Conservation (phyloP, 768 basidiomycete genomes). For the Podaxis carcinomalis region DNA sequence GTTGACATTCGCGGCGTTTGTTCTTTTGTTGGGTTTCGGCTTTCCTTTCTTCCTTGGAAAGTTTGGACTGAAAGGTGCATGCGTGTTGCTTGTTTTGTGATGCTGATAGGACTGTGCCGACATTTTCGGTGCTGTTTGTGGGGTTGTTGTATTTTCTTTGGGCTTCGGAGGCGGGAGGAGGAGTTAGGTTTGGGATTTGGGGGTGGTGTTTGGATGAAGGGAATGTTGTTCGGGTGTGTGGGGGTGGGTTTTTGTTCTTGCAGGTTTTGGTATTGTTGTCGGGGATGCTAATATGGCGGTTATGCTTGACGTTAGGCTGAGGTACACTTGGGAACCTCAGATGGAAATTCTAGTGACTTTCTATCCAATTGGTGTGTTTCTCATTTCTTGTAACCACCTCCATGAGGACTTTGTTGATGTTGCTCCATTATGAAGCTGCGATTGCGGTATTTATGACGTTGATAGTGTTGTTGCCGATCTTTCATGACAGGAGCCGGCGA, state of each 20-base stretch:
- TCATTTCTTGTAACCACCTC: background rate
- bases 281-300: background rate
- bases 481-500: slow-evolving; percentile 18
- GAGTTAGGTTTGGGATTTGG: slow-evolving; percentile 38
- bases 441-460: slow-evolving; percentile 26
- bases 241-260: slow-evolving; percentile 19
- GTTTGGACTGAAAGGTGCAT: background rate
- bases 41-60: background rate
- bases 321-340: slow-evolving; percentile 35
- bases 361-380: slow-evolving; percentile 29
- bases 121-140: slow-evolving; percentile 30
- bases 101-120: slow-evolving; percentile 19
- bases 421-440: slow-evolving; percentile 20
- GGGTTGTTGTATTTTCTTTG: slow-evolving; percentile 32
- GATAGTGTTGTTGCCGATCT: slow-evolving; percentile 24
- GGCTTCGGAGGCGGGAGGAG: slow-evolving; percentile 33
- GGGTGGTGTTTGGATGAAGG: slow-evolving; percentile 37
- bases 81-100: background rate
- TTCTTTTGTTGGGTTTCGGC: background rate
- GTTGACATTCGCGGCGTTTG: background rate
- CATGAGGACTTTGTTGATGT: background rate
- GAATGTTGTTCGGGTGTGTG: slow-evolving; percentile 23
- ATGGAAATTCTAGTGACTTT: slow-evolving; percentile 30
- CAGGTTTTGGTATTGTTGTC: background rate
- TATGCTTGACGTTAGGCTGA: slow-evolving; percentile 21